Evolutionary conservation across 768 basidiomycete species (phyloP).

Genomic region (Suillus placidus): DNA sequence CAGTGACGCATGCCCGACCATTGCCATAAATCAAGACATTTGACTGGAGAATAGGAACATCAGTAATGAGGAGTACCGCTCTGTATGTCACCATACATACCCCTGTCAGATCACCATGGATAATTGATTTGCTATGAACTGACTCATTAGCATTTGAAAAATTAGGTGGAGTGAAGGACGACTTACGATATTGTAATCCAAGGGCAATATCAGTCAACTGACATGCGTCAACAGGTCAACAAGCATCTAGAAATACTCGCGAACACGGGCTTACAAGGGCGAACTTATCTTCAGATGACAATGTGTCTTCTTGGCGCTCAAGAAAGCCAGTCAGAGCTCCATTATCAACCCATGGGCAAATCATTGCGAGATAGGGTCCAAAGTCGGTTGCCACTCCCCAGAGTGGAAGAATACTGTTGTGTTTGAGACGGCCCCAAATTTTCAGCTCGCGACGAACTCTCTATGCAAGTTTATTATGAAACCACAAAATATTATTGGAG

Average conservation of each 20-base stretch:
- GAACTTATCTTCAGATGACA: conserved; percentile 16
- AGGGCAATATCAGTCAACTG: not conserved
- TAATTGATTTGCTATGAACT: conserved; percentile 7
- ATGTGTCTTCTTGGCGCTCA: conserved; percentile 8
- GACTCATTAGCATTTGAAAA: not conserved
- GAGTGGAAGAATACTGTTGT: conserved; percentile 9
- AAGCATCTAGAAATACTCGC: not conserved
- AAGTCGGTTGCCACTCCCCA: conserved; percentile 21
- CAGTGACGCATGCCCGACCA: conserved; percentile 41
- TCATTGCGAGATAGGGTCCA: conserved; percentile 24
- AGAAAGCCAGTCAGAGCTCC: conserved; percentile 18
- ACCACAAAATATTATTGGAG: not conserved
- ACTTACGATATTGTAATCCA: not conserved
- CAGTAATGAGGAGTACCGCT: not conserved
- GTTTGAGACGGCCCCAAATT: conserved; percentile 20
- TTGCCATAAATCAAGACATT: conserved; percentile 40
- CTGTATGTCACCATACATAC: not conserved
- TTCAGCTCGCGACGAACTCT: conserved; percentile 24
- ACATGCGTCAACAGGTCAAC: not conserved
- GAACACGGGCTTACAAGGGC: conserved; percentile 17
- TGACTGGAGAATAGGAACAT: not conserved
- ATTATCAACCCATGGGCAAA: conserved; percentile 25
- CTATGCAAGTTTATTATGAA: conserved; percentile 8
- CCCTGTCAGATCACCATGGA: conserved; percentile 15
- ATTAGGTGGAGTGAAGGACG: not conserved